Evolutionary conservation across 23 red algal species (phyloP), one percentile per base, ranked within the genome.

Genomic region (Cyanidium caldarium): DNA sequence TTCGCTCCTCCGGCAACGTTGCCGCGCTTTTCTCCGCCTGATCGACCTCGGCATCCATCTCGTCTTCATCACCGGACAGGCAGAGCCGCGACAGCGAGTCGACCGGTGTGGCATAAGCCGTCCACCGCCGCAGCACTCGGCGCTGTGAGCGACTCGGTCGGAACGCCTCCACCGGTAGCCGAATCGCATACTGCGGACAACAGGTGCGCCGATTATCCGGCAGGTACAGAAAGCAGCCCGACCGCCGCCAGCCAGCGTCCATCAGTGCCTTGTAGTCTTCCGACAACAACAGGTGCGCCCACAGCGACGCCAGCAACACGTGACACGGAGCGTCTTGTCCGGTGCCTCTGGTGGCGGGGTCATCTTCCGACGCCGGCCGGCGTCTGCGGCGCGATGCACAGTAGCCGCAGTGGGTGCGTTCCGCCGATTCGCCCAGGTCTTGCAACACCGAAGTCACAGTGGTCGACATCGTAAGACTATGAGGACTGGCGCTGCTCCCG

Each of bases 101-200:
- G n/a, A n/a, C n/a, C n/a, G n/a, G n/a, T n/a, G n/a, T n/a, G n/a
- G n/a, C n/a, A n/a, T n/a, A n/a, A n/a, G 42, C 42, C n/a, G 37
- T 38, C 70, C 46, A 61, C 29, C 42, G 46, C 44, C 58, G 46
- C 5, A 75, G 34, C 2, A 75, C 70, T 34, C 40, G 34, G 20
- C 70, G 33, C 21, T 75, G 70, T 1, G 70, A 43, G 35, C 58
- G 46, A 36, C 1, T 75, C 38, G 41, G 70, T 26, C 19, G 1
- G 43, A 75, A 75, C 2, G 14, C 58, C 2, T 46, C 14, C 20
- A 38, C 16, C 43, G 46, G 45, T 7, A 94, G 57, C 0, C 89
- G 81, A 37, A 94, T 84, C 39, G 75, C 81, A 38, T 78, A 87
- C 65, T 84, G 70, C 29, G 72, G 89, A 46, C 89, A 94, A 75